phyloP scores from a whole-genome alignment of 1,139 yeast genomes.

The Debaryomyces fabryi region DNA sequence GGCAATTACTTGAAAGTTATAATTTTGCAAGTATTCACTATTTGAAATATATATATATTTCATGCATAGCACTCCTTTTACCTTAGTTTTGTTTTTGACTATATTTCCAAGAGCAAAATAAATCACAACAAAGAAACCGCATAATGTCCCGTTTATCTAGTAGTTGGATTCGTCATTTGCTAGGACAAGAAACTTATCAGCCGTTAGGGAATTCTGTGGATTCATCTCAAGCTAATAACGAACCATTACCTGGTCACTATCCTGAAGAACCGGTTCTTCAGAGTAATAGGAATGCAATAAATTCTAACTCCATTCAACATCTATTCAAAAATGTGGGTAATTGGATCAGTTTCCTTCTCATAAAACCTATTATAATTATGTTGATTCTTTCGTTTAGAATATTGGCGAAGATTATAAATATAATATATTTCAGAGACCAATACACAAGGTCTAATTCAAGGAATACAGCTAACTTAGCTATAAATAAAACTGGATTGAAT shows the following conservation, averaged over 20 bases:
- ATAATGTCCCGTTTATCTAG: not conserved
- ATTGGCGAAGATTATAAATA: constrained; percentile 27
- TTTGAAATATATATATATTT: not conserved
- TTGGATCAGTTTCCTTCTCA: constrained; percentile 25
- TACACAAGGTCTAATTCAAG: constrained; percentile 7
- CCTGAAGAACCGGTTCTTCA: constrained; percentile 7
- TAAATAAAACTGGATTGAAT: constrained; percentile 7
- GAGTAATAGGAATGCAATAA: not conserved
- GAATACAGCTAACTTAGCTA: constrained; percentile 3
- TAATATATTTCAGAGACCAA: constrained; percentile 32
- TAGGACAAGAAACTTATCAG: constrained; percentile 7
- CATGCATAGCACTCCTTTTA: not conserved
- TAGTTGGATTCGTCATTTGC: constrained; percentile 8
- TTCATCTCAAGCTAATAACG: not conserved
- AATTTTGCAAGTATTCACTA: not conserved
- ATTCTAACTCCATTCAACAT: constrained; percentile 9
- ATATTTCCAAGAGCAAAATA: not conserved
- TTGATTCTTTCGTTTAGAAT: constrained; percentile 27
- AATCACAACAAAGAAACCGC: not conserved
- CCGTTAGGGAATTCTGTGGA: not conserved
- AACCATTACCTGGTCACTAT: constrained; percentile 10
- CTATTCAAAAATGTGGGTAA: not conserved
- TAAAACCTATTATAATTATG: constrained; percentile 34
- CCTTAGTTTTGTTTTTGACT: not conserved
- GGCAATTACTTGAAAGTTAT: constrained; percentile 14